A percentile compares a stretch with the other conserved stretches of the same genome.
These are phyloP conservation scores for Brettanomyces bruxellensis DNA, from an alignment of 805 yeast species.

Conservation along the genomic window DNA sequence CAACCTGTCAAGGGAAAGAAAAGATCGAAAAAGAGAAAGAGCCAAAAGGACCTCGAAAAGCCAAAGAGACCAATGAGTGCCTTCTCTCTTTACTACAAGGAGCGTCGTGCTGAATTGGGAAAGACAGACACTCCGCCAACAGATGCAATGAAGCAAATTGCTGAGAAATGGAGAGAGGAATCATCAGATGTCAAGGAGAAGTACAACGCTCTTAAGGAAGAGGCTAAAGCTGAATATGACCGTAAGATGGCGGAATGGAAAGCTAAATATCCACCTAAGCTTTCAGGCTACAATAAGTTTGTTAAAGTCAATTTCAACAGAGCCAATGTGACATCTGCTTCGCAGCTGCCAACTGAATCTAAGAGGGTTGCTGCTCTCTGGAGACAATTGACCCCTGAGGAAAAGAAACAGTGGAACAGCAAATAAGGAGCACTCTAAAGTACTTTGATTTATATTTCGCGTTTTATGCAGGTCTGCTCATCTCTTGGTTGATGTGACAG, in stretches of 20 bases:
- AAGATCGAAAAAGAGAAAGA: conserved; percentile 6
- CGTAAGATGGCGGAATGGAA: conserved; percentile 15
- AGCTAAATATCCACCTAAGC: conserved; percentile 13
- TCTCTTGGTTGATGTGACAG: too few relatives aligned
- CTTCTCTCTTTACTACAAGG: conserved; percentile 12
- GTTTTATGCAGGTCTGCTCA: too few relatives aligned
- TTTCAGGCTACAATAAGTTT: conserved; percentile 16
- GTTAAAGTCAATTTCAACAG: conserved; percentile 10
- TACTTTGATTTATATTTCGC: too few relatives aligned
- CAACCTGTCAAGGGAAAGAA: conserved; percentile 2
- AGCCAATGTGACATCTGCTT: conserved; percentile 7
- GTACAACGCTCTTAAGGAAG: conserved; percentile 3
- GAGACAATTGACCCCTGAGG: conserved; percentile 13
- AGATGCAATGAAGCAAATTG: conserved; percentile 7
- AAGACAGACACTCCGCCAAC: conserved; percentile 4
- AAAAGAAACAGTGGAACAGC: conserved; percentile 14
- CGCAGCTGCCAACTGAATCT: conserved; percentile 10
- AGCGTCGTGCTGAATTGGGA: conserved; percentile 4
- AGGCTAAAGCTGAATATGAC: conserved; percentile 1
- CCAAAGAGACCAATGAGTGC: conserved; percentile 15
- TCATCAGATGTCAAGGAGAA: conserved; percentile 11
- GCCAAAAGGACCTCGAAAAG: conserved; percentile 11
- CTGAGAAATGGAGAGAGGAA: conserved; percentile 15
- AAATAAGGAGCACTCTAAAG: background rate
- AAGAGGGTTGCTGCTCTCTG: conserved; percentile 14